Evolutionary conservation across 257 asterid species (phyloP).

Genomic region (Rhazya stricta): DNA sequence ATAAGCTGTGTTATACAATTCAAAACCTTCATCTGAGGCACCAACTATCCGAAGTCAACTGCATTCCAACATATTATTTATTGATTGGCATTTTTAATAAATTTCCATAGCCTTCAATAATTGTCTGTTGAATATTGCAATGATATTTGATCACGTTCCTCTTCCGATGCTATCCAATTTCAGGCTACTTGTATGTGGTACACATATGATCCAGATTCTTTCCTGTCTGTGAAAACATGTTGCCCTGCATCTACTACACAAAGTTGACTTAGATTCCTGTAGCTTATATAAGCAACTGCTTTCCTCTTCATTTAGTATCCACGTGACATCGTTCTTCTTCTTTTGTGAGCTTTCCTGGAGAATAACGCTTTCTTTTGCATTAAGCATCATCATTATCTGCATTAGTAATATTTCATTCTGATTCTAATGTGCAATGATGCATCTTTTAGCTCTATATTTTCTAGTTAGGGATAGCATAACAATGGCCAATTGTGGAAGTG

Average conservation of each 20-base stretch:
- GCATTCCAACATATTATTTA: not conserved
- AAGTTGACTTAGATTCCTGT: slow-evolving; percentile 15
- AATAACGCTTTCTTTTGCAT: not conserved
- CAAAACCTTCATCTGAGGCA: too few relatives aligned
- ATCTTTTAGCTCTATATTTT: not conserved
- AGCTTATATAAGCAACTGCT: slow-evolving; percentile 14
- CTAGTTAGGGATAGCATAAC: not conserved
- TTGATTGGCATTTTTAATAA: not conserved
- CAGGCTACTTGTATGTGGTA: slow-evolving; percentile 3
- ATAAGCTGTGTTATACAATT: too few relatives aligned
- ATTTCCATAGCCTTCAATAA: not conserved
- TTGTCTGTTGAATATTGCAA: not conserved
- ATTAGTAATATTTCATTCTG: not conserved
- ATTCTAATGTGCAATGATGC: too few relatives aligned
- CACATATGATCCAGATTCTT: slow-evolving; percentile 17
- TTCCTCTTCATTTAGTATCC: not conserved
- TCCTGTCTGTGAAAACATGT: not conserved
- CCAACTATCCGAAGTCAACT: slow-evolving; percentile 2
- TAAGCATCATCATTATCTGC: not conserved
- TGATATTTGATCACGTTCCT: not conserved
- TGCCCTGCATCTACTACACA: not conserved
- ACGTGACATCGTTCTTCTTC: not conserved
- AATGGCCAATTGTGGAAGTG: not conserved
- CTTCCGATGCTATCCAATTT: not conserved
- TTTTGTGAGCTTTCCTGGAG: not conserved